Evolutionary conservation across 768 basidiomycete genomes (phyloP), one percentile per base, ranked within the genome.

Genomic region (Rickenella mellea): DNA sequence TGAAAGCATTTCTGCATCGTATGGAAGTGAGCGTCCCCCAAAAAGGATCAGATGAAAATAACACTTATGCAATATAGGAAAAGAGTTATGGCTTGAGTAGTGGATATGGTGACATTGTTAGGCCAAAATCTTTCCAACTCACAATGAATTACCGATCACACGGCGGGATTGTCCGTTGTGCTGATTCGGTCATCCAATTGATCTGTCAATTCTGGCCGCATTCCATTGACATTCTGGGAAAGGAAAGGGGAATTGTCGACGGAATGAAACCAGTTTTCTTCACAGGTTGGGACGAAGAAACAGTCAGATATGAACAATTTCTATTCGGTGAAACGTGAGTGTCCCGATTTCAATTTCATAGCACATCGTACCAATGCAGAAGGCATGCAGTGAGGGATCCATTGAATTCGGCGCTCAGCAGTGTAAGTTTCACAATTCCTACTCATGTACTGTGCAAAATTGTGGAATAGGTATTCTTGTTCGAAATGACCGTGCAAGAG

Each of bases 91-190:
- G n/a, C n/a, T n/a, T n/a, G n/a, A n/a, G n/a, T n/a, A n/a, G n/a
- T n/a, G n/a, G n/a, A n/a, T n/a, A n/a, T n/a, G n/a, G n/a, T n/a
- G n/a, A n/a, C n/a, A n/a, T n/a, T n/a, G n/a, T n/a, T n/a, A 36
- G 55, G 1, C 69, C 65, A 3, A 47, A 44, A 29, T 62, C 65
- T 0, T 85, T 85, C 51, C 74, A 79, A 47, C 65, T 87, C 1
- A 58, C 69, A 0, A 61, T 70, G 38, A 86, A 86, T 51, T 84
- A 81, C 49, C 72, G 83, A 5, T 83, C 80, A 0, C 80, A 84
- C 51, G 71, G 70, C 0, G 84, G 84, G 2, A 85, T 86, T 31
- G 76, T 86, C n/a, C 66, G 78, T 35, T 82, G 78, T 49, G 83
- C 83, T 0, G 72, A 77, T 40, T 72, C 71, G 0, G 59, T 84